Percentiles rank a stretch among this genome's conserved stretches.
Evolutionary conservation across 75 land plant species (phyloP).

Genomic region (Sequoiadendron giganteum): DNA sequence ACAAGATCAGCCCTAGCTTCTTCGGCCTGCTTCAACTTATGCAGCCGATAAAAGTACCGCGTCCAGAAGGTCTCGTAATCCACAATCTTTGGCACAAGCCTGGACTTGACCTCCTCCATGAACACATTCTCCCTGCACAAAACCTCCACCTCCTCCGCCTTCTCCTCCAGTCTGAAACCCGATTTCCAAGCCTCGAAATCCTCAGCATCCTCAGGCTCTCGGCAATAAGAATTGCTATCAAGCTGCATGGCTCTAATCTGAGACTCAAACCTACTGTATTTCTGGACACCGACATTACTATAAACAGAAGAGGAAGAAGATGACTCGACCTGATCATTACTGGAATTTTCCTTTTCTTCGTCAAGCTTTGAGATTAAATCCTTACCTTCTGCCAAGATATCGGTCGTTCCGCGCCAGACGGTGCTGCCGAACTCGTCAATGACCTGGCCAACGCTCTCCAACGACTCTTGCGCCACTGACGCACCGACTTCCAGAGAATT

Average conservation of each 20-base stretch:
- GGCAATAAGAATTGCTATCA: constrained; percentile 60
- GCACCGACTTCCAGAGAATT: constrained; percentile 73
- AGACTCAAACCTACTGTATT: constrained; percentile 68
- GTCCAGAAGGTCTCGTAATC: constrained; percentile 72
- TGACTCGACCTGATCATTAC: not conserved
- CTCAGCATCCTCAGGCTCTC: constrained; percentile 74
- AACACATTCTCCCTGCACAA: constrained; percentile 46
- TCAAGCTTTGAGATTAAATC: constrained; percentile 16
- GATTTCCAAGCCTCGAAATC: constrained; percentile 63
- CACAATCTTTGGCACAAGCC: constrained; percentile 61
- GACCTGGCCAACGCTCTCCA: constrained; percentile 70
- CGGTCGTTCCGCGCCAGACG: constrained; percentile 78
- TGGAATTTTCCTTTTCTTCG: not conserved
- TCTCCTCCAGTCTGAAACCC: constrained; percentile 58
- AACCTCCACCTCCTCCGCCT: constrained; percentile 56
- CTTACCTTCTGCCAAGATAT: constrained; percentile 66
- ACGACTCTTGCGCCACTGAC: constrained; percentile 75
- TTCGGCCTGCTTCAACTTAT: constrained; percentile 81
- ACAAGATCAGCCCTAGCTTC: constrained; percentile 83
- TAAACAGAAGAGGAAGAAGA: constrained; percentile 13
- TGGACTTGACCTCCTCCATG: constrained; percentile 52
- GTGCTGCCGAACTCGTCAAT: constrained; percentile 80
- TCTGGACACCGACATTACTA: not conserved
- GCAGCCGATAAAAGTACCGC: constrained; percentile 75
- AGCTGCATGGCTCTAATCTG: constrained; percentile 69